Base-by-base conservation (phyloP, 2,329 filamentous ascomycete genomes). In the Ceratocystis variospora region DNA sequence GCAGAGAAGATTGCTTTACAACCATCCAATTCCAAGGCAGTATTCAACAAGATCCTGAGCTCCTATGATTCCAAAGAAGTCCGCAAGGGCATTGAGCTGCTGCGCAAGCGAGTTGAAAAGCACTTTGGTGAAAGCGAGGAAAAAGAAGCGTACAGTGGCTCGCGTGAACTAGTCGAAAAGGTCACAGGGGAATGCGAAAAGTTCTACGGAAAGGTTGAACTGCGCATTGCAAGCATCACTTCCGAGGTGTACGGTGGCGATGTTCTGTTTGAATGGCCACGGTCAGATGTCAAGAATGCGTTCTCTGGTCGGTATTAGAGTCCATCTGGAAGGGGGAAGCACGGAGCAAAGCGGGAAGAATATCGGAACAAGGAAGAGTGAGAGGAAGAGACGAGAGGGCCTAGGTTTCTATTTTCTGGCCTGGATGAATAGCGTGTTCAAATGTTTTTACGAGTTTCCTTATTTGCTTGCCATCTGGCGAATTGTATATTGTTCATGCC, bases 41-140 rank as follows among this genome's bases (percentile, higher is more conserved):
- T 88, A 3, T 95, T 94, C 74, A 93, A 92, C 80, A 96, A 96
- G 77, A 78, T 96, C 3, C 80, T 96, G 44, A 82, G 87, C 66
- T 81, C 83, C 57, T 89, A 94, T 74, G 93, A 97, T 74, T 80
- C 80, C 22, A 92, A 89, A 73, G 91, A 96, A 75, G 83, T 96
- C 55, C 84, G 88, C 70, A 91, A 92, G 73, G 92, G 93, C n/a
- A 87, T 96, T 70, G 90, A 96, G 72, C 83, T 89, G 65, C 80
- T 97, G 70, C 87, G 87, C 72, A 96, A 96, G 78, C 84, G 93
- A 62, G 89, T 97, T 0, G 93, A 97, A 77, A 99, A 97, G 78
- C 93, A 97, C 76, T 97, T 97, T 79, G 90, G 90, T 55, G 90
- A 96, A 70, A 88, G 87, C 4, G 90, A 95, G 71, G 90, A 96